phyloP scores from a whole-genome alignment of 805 yeast genomes.

The Kluyveromyces aestuarii region DNA sequence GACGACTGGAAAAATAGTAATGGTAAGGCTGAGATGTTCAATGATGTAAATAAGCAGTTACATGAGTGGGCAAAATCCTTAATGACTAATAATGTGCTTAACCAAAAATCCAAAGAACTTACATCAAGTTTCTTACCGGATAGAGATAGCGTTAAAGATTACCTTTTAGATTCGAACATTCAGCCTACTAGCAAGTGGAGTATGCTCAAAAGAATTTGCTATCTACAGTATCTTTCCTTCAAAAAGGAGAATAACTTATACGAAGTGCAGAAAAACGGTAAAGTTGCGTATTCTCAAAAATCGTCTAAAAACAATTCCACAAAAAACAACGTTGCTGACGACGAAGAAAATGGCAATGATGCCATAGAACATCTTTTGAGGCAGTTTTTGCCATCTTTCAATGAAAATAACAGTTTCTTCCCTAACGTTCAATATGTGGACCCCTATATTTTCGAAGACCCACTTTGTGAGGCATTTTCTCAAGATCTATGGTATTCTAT shows the following conservation, averaged over 20 bases:
- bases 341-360: slow-evolving; percentile 9
- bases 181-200: slow-evolving; percentile 57
- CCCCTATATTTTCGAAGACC: slow-evolving; percentile 86
- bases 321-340: not conserved
- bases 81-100: slow-evolving; percentile 21
- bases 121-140: slow-evolving; percentile 41
- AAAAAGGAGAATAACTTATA: slow-evolving; percentile 32
- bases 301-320: slow-evolving; percentile 1
- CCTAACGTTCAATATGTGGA: slow-evolving; percentile 47
- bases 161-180: slow-evolving; percentile 39
- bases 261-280: slow-evolving; percentile 1
- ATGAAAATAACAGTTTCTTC: slow-evolving; percentile 11
- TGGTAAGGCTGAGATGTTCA: slow-evolving; percentile 34
- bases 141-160: slow-evolving; percentile 45
- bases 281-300: not conserved
- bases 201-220: slow-evolving; percentile 60
- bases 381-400: slow-evolving; percentile 19
- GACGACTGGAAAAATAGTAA: slow-evolving; percentile 50
- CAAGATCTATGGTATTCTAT: slow-evolving; percentile 79
- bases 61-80: slow-evolving; percentile 46
- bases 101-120: slow-evolving; percentile 22
- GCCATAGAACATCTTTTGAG: slow-evolving; percentile 21
- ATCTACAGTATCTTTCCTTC: slow-evolving; percentile 57
- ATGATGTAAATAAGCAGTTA: slow-evolving; percentile 45
- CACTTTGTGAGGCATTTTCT: slow-evolving; percentile 69